These are phyloP conservation scores for Ophiosphaerella herpotricha DNA, from an alignment of 2,329 filamentous ascomycete genomes.

Conservation along the genomic window DNA sequence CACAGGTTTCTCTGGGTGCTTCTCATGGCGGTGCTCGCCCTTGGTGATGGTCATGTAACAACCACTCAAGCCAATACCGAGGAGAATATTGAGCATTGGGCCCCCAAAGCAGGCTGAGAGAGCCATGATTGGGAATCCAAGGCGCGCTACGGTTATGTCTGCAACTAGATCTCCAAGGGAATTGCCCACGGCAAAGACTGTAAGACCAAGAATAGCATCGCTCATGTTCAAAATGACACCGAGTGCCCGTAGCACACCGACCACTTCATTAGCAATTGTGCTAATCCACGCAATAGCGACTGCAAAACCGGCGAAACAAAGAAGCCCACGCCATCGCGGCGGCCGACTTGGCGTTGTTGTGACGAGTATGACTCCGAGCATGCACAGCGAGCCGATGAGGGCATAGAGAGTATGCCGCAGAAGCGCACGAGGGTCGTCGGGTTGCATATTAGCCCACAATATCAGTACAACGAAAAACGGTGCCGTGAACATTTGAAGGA, in stretches of 20 bases:
- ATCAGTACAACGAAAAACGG: conserved; percentile 82
- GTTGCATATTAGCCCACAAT: conserved; percentile 69
- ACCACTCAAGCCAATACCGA: conserved; percentile 91
- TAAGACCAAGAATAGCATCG: conserved; percentile 91
- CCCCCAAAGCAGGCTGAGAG: conserved; percentile 95
- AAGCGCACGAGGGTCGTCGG: conserved; percentile 65
- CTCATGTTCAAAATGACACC: conserved; percentile 92
- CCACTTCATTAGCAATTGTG: conserved; percentile 92
- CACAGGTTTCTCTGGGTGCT: conserved; percentile 68
- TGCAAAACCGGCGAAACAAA: conserved; percentile 88
- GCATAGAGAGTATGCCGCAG: conserved; percentile 55
- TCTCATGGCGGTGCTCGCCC: conserved; percentile 67
- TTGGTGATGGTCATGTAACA: conserved; percentile 81
- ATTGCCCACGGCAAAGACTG: conserved; percentile 95
- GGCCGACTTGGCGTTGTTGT: conserved; percentile 70
- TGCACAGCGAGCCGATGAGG: conserved; percentile 62
- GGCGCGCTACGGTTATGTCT: conserved; percentile 87
- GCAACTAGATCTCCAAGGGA: conserved; percentile 92
- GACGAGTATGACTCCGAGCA: conserved; percentile 68
- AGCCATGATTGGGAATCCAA: conserved; percentile 97
- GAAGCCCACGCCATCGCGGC: conserved; percentile 73
- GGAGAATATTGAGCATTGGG: conserved; percentile 94
- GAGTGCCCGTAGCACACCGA: conserved; percentile 89
- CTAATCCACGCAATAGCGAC: conserved; percentile 97
- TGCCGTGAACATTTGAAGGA: conserved; percentile 82